Evolutionary conservation across 1,284 basidiomycete genomes (phyloP).

Genomic region (Singerocomus rubriflavus): DNA sequence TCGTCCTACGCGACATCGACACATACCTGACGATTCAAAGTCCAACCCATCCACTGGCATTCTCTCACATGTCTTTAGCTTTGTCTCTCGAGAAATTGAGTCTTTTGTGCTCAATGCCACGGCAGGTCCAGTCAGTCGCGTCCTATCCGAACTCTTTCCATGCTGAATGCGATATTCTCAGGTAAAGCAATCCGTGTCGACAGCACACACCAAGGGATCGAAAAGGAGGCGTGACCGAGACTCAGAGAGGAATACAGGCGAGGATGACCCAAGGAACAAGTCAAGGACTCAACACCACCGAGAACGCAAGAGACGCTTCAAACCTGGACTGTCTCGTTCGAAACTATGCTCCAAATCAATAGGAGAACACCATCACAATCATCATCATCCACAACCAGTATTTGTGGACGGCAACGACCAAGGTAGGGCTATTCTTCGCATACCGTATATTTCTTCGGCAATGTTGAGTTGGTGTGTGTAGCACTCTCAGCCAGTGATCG

Average conservation of each 20-base stretch:
- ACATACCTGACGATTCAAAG: neutral
- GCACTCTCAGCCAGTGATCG: constrained; percentile 26
- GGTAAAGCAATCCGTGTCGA: constrained; percentile 16
- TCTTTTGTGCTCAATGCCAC: constrained; percentile 67
- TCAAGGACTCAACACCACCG: constrained; percentile 7
- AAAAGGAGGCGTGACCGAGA: constrained; percentile 7
- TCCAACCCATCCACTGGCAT: constrained; percentile 37
- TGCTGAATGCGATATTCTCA: constrained; percentile 11
- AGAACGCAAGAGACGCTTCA: constrained; percentile 14
- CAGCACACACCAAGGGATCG: constrained; percentile 6
- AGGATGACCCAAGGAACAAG: constrained; percentile 12
- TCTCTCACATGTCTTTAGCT: constrained; percentile 62
- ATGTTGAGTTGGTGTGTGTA: constrained; percentile 10
- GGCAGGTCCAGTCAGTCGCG: constrained; percentile 33
- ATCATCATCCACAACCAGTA: neutral
- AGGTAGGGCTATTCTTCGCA: constrained; percentile 18
- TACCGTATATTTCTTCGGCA: neutral
- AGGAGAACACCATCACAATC: constrained; percentile 4
- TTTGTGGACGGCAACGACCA: constrained; percentile 10
- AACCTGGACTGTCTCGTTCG: constrained; percentile 3
- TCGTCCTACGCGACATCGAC: constrained; percentile 12
- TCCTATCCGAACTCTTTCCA: neutral
- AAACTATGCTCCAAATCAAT: constrained; percentile 24
- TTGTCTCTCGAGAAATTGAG: constrained; percentile 66
- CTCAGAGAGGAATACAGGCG: constrained; percentile 11